Evolutionary conservation across 805 yeast species (phyloP).

Genomic region (Yarrowia deformans): DNA sequence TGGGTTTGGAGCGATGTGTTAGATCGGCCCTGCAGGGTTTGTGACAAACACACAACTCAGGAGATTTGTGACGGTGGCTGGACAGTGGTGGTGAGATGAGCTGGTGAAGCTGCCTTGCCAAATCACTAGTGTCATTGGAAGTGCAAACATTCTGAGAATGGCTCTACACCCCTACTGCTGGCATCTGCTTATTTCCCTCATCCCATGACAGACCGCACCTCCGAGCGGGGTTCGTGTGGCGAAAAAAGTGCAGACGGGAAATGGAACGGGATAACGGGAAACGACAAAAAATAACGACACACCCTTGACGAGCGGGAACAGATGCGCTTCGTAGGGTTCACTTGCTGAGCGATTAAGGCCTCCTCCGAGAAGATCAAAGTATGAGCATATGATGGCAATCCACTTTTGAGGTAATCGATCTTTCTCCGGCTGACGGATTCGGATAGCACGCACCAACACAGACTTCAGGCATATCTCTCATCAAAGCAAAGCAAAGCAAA

Average conservation of each 20-base stretch:
- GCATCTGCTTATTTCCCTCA: no score
- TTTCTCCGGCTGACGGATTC: not conserved
- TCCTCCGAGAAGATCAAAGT: slow-evolving; percentile 1
- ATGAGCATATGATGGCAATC: not conserved
- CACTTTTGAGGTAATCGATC: not conserved
- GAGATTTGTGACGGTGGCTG: not conserved
- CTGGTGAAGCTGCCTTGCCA: no score
- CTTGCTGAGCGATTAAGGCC: slow-evolving; percentile 3
- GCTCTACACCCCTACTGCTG: no score
- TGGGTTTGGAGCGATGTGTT: not conserved
- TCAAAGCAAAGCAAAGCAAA: not conserved
- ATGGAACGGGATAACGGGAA: not conserved
- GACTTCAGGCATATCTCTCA: not conserved
- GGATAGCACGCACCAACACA: not conserved
- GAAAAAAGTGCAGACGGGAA: not conserved
- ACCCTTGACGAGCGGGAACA: not conserved
- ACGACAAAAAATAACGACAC: not conserved
- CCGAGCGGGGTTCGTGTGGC: not conserved
- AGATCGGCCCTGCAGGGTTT: slow-evolving; percentile 3
- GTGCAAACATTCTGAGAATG: no score
- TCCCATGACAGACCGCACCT: no score
- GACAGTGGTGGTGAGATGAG: no score
- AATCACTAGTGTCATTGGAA: no score
- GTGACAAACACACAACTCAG: not conserved
- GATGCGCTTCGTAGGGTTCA: not conserved